phyloP scores from a whole-genome alignment of 108 stramenopile species.

The Pseudonitzschia multiseries region DNA sequence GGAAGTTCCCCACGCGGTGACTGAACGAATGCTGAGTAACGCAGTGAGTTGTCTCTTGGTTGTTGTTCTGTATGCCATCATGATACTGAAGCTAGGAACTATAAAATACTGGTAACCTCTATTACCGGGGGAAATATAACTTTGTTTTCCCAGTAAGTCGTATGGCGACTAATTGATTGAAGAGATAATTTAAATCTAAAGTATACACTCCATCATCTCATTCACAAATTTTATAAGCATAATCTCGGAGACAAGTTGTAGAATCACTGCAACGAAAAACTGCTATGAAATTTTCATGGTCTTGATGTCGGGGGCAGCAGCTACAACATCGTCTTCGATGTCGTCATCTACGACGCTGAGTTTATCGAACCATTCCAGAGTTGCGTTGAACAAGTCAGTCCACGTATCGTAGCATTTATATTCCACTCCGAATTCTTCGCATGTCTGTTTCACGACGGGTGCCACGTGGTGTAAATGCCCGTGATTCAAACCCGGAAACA shows the following conservation, averaged over 20 bases:
- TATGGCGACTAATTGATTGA: too few species aligned
- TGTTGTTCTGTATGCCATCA: slow-evolving; percentile 54
- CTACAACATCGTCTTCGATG: neutral
- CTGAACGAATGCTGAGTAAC: slow-evolving; percentile 55
- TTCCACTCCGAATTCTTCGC: slow-evolving; percentile 60
- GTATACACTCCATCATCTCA: too few species aligned
- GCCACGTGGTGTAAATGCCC: slow-evolving; percentile 80
- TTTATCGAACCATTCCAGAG: slow-evolving; percentile 44
- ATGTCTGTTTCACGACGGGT: slow-evolving; percentile 67
- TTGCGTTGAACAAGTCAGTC: slow-evolving; percentile 44
- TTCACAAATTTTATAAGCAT: neutral
- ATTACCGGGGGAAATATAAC: too few species aligned
- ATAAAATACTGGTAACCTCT: neutral
- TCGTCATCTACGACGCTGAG: slow-evolving; percentile 28
- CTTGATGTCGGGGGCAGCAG: slow-evolving; percentile 1
- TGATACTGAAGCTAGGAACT: slow-evolving; percentile 62
- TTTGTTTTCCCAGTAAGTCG: too few species aligned
- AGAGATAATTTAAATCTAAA: too few species aligned
- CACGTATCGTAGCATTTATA: slow-evolving; percentile 59
- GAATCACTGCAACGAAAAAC: neutral
- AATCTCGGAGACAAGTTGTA: too few species aligned
- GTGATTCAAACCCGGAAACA: slow-evolving; percentile 66
- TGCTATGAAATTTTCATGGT: neutral
- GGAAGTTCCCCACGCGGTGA: slow-evolving; percentile 48
- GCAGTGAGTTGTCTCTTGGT: slow-evolving; percentile 58